Base-by-base conservation (phyloP, 106 monocot species). In the Triglochin maritima region DNA sequence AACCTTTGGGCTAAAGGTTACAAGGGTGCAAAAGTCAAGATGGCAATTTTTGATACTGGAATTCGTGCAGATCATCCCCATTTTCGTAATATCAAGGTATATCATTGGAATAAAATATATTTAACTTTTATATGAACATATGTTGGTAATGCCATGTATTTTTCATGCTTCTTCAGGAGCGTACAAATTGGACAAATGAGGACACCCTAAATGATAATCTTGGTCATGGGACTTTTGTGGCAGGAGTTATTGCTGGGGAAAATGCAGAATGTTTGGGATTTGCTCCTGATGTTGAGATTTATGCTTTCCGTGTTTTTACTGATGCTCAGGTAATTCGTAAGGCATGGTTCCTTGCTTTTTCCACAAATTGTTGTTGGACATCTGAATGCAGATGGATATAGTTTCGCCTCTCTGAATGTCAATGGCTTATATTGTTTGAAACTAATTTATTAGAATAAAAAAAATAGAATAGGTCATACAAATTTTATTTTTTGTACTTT, bases 121-220 rank as follows among this genome's bases (percentile, higher is more conserved):
- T 29, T 29, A 29, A 29, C 29, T 29, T 29, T 29, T 29, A 29
- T 29, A 29, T 29, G 29, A 29, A 29, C 29, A 29, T 29, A 29
- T 1, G 29, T 29, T 29, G 29, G 29, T 29, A 41, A 3, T 41
- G 17, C 60, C 44, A 29, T 42, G 44, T 2, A 62, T 6, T 57
- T 2, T 56, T 69, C 56, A 69, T 56, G 44, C 50, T 56, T 67
- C 48, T 84, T 57, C 78, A 98, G 98, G 98, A 98, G 73, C 79
- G 98, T 14, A 98, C 98, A 67, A 98, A 98, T 81, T 92, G 98
- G 98, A 98, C 98, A 70, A 98, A 89, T 75, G 98, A 98, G 69
- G 84, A 92, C 70, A 98, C 98, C 49, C 59, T 98, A 74, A 98
- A 98, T 80, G 98, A 98, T 66, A 98, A 98, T 81, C 82, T 98